phyloP scores from a whole-genome alignment of 2,329 filamentous ascomycete species.

The Cladosporium sp. region DNA sequence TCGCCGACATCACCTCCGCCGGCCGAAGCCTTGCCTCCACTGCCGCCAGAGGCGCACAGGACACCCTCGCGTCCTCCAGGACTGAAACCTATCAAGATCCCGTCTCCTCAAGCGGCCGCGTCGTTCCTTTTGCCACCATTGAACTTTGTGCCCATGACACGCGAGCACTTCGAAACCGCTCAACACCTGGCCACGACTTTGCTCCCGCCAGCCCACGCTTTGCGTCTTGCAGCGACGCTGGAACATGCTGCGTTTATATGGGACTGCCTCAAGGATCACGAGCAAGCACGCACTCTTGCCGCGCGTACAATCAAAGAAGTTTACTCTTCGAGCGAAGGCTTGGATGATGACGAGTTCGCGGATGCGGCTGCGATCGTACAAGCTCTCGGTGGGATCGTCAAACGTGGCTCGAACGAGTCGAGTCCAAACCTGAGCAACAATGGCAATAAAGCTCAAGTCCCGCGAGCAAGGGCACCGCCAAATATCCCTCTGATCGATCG shows the following conservation, averaged over 20 bases:
- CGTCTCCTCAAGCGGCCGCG: slow-evolving; percentile 45
- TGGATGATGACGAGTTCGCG: slow-evolving; percentile 93
- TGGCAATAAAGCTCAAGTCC: slow-evolving; percentile 3
- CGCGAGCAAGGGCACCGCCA: slow-evolving; percentile 16
- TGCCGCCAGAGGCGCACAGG: slow-evolving; percentile 28
- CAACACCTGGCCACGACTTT: slow-evolving; percentile 70
- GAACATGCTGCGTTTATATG: slow-evolving; percentile 93
- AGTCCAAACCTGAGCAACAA: slow-evolving; percentile 9
- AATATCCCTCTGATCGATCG: slow-evolving; percentile 29
- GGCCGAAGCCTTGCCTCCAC: slow-evolving; percentile 32
- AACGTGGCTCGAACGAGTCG: slow-evolving; percentile 56
- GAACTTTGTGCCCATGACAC: slow-evolving; percentile 82
- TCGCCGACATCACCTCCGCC: slow-evolving; percentile 45
- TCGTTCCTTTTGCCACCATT: slow-evolving; percentile 77
- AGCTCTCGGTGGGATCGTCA: slow-evolving; percentile 85
- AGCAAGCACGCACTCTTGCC: slow-evolving; percentile 73
- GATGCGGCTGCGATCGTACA: slow-evolving; percentile 88
- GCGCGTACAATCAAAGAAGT: slow-evolving; percentile 84
- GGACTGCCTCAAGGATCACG: slow-evolving; percentile 83
- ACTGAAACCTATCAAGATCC: slow-evolving; percentile 33
- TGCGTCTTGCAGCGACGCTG: slow-evolving; percentile 84
- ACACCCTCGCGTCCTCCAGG: slow-evolving; percentile 47
- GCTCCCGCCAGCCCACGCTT: slow-evolving; percentile 83
- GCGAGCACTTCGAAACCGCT: slow-evolving; percentile 77
- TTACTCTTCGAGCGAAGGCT: slow-evolving; percentile 84